These are phyloP conservation scores for Psidium guajava DNA, from an alignment of 345 rosid genomes.

Conservation along the genomic window DNA sequence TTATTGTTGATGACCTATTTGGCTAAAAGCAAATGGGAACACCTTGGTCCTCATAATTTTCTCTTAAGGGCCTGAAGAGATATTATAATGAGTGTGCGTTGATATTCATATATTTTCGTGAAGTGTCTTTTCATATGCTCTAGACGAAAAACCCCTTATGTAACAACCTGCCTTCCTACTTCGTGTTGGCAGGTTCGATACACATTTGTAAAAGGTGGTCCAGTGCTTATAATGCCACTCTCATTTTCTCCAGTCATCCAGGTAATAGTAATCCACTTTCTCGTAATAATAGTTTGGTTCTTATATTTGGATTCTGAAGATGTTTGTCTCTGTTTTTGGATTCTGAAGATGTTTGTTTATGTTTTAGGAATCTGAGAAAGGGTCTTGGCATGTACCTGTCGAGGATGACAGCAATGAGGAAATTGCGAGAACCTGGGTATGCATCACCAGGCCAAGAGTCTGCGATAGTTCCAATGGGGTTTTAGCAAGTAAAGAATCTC, in stretches of 20 bases:
- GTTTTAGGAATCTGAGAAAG: conserved; percentile 74
- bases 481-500: conserved; percentile 1
- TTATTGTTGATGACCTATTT: not conserved
- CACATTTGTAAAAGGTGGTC: conserved; percentile 50
- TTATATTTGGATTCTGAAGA: not conserved
- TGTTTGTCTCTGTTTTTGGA: not conserved
- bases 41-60: not conserved
- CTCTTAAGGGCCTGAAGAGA: not conserved
- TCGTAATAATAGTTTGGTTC: not conserved
- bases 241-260: conserved; percentile 55
- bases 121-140: not conserved
- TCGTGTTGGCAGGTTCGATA: conserved; percentile 41
- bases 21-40: not conserved
- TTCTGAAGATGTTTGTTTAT: not conserved
- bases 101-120: not conserved
- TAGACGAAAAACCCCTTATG: not conserved
- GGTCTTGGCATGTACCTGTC: conserved; percentile 85
- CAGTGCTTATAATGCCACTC: conserved; percentile 63
- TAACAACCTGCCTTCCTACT: not conserved
- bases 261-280: conserved; percentile 18
- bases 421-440: conserved; percentile 43
- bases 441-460: conserved; percentile 32
- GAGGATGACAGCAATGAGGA: conserved; percentile 13
- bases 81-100: not conserved
- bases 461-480: conserved; percentile 6